Conservation (phyloP, 345 rosid genomes). For the Alliaria petiolata region DNA sequence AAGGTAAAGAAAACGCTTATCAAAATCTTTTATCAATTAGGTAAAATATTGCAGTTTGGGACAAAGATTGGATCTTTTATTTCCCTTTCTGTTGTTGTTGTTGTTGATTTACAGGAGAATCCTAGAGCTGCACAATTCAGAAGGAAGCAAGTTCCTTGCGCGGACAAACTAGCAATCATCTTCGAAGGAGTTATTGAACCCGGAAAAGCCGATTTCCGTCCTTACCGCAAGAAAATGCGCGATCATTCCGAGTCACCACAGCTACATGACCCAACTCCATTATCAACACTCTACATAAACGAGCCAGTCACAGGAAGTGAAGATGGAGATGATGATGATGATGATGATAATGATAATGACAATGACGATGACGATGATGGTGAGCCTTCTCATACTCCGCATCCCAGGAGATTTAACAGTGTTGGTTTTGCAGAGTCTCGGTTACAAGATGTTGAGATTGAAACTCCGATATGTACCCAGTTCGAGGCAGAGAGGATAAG, state of each 20-base stretch:
- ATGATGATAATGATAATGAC: not conserved
- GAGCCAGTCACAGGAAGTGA: conserved; percentile 31
- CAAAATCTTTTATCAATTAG: not conserved
- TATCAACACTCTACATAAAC: conserved; percentile 33
- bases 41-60: not conserved
- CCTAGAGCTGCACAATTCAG: conserved; percentile 37
- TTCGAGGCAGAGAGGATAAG: conserved; percentile 18
- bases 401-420: not conserved
- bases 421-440: conserved; percentile 31
- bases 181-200: conserved; percentile 32
- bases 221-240: conserved; percentile 21
- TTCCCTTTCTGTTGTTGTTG: not conserved
- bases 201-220: conserved; percentile 29
- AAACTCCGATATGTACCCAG: not conserved
- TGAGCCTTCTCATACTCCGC: conserved; percentile 17
- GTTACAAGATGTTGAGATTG: conserved; percentile 31
- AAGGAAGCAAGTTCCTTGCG: conserved; percentile 29
- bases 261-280: conserved; percentile 28
- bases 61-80: not conserved
- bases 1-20: conserved; percentile 15
- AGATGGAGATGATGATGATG: not conserved
- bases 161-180: conserved; percentile 40
- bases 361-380: not conserved
- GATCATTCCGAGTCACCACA: conserved; percentile 24
- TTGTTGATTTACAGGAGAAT: conserved; percentile 29